Base-by-base conservation (phyloP, 2,329 filamentous ascomycete genomes). In the Dactylellina parvicollis region DNA sequence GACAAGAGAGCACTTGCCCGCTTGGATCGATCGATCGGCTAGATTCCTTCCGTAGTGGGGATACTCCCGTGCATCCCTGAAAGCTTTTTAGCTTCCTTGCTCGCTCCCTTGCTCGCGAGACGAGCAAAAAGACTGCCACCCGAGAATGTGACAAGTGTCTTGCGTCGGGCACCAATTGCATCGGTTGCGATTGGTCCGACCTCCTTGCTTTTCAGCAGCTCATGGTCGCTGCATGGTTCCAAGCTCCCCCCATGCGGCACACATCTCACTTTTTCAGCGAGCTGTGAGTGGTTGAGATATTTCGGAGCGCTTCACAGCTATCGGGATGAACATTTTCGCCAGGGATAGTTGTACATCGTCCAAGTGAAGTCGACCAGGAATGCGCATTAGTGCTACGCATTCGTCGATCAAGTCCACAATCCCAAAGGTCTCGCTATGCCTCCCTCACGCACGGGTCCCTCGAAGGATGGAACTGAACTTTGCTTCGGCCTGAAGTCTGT, bases 61-160 rank as follows among this genome's bases (percentile, higher is more conserved):
- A 69, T 46, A 30, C 57, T 69, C 64, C 64, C 64, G 64, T 60
- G 46, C 47, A 67, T 50, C 34, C 42, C 28, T 47, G 42, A 32
- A 20, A 14, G n/a, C 2, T 30, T 14, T 57, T 7, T 49, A 36
- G 28, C 22, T 47, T 49, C 49, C 61, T 65, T 38, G 50, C 62
- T 16, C 50, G 18, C 20, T 49, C 20, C 55, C 26, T 46, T 49
- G 62, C 18, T 12, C 16, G 24, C 16, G 8, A 22, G 55, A 1
- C 16, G 55, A 32, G 40, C 22, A 36, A n/a, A 54, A 20, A n/a
- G n/a, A n/a, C n/a, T n/a, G 30, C 34, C 26, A 50, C 50, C 40
- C 36, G 59, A 50, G 69, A 73, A 66, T 72, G 60, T 72, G 67
- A 66, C 54, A 66, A 66, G 60, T 73, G 60, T 60, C 54, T 54